Base-by-base conservation (phyloP, 1,284 basidiomycete genomes). In the Paramarasmius palmivorus region DNA sequence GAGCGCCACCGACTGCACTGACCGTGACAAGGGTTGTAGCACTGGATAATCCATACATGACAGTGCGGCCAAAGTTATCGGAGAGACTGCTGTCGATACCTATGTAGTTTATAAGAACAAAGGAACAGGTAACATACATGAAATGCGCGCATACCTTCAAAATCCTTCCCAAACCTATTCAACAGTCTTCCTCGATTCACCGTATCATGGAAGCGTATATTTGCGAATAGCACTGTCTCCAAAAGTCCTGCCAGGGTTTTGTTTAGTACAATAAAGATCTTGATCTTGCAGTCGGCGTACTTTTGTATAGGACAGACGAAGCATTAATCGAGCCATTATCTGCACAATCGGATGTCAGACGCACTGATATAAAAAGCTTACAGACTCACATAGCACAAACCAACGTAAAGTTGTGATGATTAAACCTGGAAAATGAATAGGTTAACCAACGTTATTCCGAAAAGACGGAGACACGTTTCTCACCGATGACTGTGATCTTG, bases 181-280 rank as follows among this genome's bases (percentile, higher is more conserved):
- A 95, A 72, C 6, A 95, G 73, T 12, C 93, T 83, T 6, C 94
- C 94, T 42, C 92, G 83, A 47, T 88, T 92, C 3, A 93, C 86
- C 0, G 93, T 97, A 65, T 98, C 95, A 64, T 96, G 95, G 80
- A 97, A 97, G 23, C 94, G 84, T 49, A 97, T 86, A 39, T 93
- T 86, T 1, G 95, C 94, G 61, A 95, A 95, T 1, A 99, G 74
- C 9, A 98, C 88, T 0, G 88, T 73, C 66, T 94, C 88, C 38
- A 98, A 78, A 46, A 99, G 79, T 37, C 73, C 85, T 67, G 64
- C 5, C 66, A 60, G 60, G 15, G 25, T n/a, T n/a, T 32, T 20
- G 60, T 44, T 19, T 19, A 5, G 53, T 48, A 56, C 44, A 17
- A 23, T 23, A 14, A 23, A 12, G 37, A 20, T 8, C 35, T 36